A percentile compares a stretch with the other conserved stretches of the same genome.
These are phyloP conservation scores for Venturia effusa DNA, from an alignment of 2,329 filamentous ascomycete species.

Conservation along the genomic window DNA sequence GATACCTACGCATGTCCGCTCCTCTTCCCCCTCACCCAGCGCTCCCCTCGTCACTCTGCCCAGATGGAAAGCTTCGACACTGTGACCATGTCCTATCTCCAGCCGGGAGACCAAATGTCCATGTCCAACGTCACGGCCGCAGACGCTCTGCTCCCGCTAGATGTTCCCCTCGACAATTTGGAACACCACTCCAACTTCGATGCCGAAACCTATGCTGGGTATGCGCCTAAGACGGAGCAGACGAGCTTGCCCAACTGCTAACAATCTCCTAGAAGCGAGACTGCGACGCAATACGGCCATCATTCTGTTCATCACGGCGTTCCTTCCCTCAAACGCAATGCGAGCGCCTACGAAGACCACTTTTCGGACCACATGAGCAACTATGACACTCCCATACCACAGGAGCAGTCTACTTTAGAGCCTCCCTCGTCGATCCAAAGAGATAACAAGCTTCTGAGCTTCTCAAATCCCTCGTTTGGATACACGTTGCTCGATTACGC, in stretches of 20 bases:
- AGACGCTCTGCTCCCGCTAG: conserved; percentile 26
- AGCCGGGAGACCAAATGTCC: conserved; percentile 39
- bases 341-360: conserved; percentile 38
- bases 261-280: conserved; percentile 34
- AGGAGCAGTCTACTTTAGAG: conserved; percentile 36
- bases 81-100: conserved; percentile 51
- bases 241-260: background rate
- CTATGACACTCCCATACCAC: conserved; percentile 19
- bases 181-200: conserved; percentile 51
- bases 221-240: conserved; percentile 17
- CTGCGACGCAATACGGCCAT: conserved; percentile 24
- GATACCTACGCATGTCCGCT: background rate
- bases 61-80: conserved; percentile 48
- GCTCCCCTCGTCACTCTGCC: conserved; percentile 1
- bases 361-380: conserved; percentile 41
- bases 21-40: conserved; percentile 4
- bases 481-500: conserved; percentile 56
- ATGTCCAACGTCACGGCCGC: conserved; percentile 40
- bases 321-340: conserved; percentile 36
- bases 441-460: conserved; percentile 47
- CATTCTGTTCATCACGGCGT: conserved; percentile 21
- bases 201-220: conserved; percentile 51
- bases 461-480: conserved; percentile 36
- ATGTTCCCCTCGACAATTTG: conserved; percentile 41
- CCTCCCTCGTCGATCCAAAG: conserved; percentile 48